Conservation (phyloP, 2,329 filamentous ascomycete genomes). For the Cladosporium sp. region DNA sequence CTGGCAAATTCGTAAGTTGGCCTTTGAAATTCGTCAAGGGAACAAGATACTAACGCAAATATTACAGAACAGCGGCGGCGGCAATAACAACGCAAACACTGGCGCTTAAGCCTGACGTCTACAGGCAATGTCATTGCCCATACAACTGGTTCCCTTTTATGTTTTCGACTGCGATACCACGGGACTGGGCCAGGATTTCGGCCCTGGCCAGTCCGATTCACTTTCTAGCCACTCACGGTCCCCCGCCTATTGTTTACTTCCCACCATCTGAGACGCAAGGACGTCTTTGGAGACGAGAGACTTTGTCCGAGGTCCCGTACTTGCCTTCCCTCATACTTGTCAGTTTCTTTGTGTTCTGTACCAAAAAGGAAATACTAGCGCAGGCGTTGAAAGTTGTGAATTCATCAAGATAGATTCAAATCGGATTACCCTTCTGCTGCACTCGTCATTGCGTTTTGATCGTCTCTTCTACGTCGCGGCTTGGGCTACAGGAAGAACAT, state of each 20-base stretch:
- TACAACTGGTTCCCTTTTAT: background rate
- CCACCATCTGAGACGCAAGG: background rate
- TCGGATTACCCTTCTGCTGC: background rate
- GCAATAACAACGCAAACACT: slow-evolving; percentile 3
- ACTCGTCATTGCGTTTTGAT: too few species aligned
- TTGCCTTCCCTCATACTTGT: background rate
- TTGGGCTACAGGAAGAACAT: too few species aligned
- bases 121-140: too few species aligned
- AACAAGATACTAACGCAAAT: background rate
- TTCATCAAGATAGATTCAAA: background rate
- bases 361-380: slow-evolving; percentile 9
- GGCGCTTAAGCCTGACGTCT: too few species aligned
- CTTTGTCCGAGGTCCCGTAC: background rate
- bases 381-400: slow-evolving; percentile 2
- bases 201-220: background rate
- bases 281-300: background rate
- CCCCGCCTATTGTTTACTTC: background rate
- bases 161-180: slow-evolving; percentile 6
- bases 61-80: slow-evolving; percentile 5
- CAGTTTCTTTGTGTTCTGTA: slow-evolving; percentile 6
- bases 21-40: background rate
- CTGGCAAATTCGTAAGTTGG: slow-evolving; percentile 11
- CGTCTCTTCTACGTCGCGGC: too few species aligned
- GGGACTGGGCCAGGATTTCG: background rate
- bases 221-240: too few species aligned